These are phyloP conservation scores for Globisporangium nagaii DNA, from an alignment of 352 stramenopile genomes.

Conservation along the genomic window DNA sequence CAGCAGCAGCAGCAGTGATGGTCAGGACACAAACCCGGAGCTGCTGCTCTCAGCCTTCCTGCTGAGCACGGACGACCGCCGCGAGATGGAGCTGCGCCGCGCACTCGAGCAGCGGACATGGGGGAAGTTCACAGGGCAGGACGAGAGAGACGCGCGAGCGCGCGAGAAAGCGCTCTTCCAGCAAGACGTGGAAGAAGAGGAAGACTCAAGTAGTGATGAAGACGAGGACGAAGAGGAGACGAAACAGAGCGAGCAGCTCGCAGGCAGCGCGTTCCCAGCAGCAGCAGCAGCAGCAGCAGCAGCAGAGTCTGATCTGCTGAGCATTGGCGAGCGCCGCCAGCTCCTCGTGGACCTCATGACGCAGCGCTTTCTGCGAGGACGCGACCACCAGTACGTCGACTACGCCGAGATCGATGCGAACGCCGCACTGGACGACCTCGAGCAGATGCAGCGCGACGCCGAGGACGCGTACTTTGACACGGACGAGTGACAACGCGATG, in stretches of 20 bases:
- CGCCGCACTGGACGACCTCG: conserved; percentile 55
- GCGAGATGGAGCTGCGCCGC: conserved; percentile 59
- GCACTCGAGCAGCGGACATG: conserved; percentile 57
- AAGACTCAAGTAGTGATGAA: conserved; percentile 25
- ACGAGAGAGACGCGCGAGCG: conserved; percentile 13
- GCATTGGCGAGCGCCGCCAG: conserved; percentile 37
- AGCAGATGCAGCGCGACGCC: conserved; percentile 66
- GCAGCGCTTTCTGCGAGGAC: conserved; percentile 59
- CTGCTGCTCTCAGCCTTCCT: conserved; percentile 61
- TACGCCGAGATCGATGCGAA: conserved; percentile 65
- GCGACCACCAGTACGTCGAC: conserved; percentile 51
- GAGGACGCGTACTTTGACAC: conserved; percentile 73
- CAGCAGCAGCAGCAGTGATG: not conserved
- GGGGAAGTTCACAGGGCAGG: conserved; percentile 27
- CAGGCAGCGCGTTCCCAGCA: no score
- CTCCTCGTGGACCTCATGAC: conserved; percentile 75
- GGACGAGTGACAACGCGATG: no score
- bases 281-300: not conserved
- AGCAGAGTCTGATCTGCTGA: conserved; percentile 3
- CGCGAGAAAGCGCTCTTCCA: conserved; percentile 27
- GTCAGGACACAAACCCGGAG: conserved; percentile 2
- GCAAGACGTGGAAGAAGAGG: conserved; percentile 33
- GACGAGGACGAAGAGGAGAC: conserved; percentile 29
- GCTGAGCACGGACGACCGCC: conserved; percentile 58
- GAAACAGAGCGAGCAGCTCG: conserved; percentile 15